phyloP scores from a whole-genome alignment of 257 asterid genomes.

The Nicotiana obtusifolia region DNA sequence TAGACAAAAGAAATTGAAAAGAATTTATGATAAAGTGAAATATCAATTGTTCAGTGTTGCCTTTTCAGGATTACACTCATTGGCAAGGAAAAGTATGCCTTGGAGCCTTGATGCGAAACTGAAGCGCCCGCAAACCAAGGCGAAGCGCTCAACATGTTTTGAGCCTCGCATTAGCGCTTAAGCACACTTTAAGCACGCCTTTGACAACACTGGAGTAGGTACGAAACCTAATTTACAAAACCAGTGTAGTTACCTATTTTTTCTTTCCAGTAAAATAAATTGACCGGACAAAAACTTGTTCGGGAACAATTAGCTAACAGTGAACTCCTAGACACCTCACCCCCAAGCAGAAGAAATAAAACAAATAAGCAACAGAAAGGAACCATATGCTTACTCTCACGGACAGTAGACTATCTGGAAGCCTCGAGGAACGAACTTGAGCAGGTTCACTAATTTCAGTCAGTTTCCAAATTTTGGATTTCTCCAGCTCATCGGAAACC shows the following conservation, averaged over 20 bases:
- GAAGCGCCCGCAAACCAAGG: too few relatives aligned
- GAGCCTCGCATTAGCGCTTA: too few relatives aligned
- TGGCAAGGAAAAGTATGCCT: too few relatives aligned
- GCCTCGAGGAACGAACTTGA: slow-evolving; percentile 47
- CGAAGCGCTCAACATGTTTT: too few relatives aligned
- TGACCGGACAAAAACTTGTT: not conserved
- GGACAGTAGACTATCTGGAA: slow-evolving; percentile 45
- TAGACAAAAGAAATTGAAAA: too few relatives aligned
- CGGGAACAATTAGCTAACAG: not conserved
- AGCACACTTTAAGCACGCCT: too few relatives aligned
- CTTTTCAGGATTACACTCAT: too few relatives aligned
- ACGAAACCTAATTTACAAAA: not conserved
- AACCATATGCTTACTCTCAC: slow-evolving; percentile 35
- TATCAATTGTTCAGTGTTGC: too few relatives aligned
- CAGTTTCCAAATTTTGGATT: slow-evolving; percentile 49
- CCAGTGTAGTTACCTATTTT: not conserved
- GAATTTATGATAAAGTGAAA: too few relatives aligned
- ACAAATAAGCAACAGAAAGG: not conserved
- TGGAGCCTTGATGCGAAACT: too few relatives aligned
- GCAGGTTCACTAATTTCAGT: slow-evolving; percentile 49
- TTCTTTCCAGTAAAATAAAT: not conserved
- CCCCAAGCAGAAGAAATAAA: not conserved
- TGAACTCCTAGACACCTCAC: not conserved
- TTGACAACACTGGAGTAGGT: too few relatives aligned
- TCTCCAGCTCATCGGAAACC: slow-evolving; percentile 43